Evolutionary conservation across 169 alveolate genomes (phyloP), one percentile per base, ranked within the genome.

Genomic region (Plasmodium falciparum): DNA sequence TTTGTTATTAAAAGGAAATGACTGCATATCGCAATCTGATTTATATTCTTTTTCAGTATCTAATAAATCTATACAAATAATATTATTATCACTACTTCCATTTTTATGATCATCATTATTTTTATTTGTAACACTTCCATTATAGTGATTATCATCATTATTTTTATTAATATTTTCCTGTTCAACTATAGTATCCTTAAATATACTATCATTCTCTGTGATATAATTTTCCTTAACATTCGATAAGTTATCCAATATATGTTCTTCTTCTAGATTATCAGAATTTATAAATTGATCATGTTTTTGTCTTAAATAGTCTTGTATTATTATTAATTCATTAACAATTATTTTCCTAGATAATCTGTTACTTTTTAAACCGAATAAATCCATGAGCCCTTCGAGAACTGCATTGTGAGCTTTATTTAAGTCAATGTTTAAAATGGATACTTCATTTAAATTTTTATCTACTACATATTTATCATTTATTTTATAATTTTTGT

Each of bases 331-430:
- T 49, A 83, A 56, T 17, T 83, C 91, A 8, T 20, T 69, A 49
- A 83, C 70, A 33, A 54, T n/a, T 26, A 56, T 83, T 58, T 83
- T 83, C 24, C 91, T 69, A 2, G 91, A 70, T 7, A 83, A 50
- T 5, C 62, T 67, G 17, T 69, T 83, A 20, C 74, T 56, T 49
- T 83, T 83, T 20, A 83, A 69, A 4, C 91, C 91, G 7, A 83
- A 83, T 6, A 83, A 83, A 7, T 83, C 73, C 85, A 83, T 67
- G 24, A 83, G 43, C 0, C 83, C 91, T 9, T 83, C 91, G 7
- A 83, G 66, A 15, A 83, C 74, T 43, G 49, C 66, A 45, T 69
- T 58, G 47, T 69, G 45, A 9, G 56, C 72, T 69, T 69, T 83
- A 62, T 83, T 54, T 56, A 83, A 11, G 49, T 83, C 83, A 8